Evolutionary conservation across 2,329 filamentous ascomycete genomes (phyloP), one percentile per base, ranked within the genome.

Genomic region (Coniochaeta ligniaria): DNA sequence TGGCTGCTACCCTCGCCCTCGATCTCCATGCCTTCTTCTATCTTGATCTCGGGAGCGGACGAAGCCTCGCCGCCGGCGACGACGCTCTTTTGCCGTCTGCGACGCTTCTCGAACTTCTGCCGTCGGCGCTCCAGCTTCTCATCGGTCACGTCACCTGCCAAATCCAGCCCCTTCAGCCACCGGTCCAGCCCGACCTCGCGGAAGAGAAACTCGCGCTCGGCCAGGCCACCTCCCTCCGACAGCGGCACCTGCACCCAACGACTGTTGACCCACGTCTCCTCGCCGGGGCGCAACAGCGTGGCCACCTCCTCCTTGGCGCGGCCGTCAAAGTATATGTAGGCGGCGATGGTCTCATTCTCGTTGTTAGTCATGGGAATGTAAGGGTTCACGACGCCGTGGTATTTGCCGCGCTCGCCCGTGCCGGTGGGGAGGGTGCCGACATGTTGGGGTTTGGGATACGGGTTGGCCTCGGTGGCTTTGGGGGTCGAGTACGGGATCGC

Each of bases 261-360:
- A 60, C 92, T 97, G 71, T 98, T 99, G 26, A 99, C 96, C 95
- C 95, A 99, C 1, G 95, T 99, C 76, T 99, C 95, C 72, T 98
- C 95, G 26, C 95, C 94, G 14, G 93, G 89, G 60, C 95, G 84
- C 59, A 99, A 80, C 61, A 99, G 79, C 14, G 95, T 99, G 59
- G 95, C 95, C 3, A 99, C 96, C 76, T 99, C 95, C 73, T 99
- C 95, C 74, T 99, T 99, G 63, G 85, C 84, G 64, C 95, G 83
- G 20, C 95, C 95, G 74, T 99, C 95, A 71, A 99, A 99, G 78
- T 99, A 99, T 68, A 99, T 98, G 74, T 99, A 99, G 41, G 94
- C 95, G 35, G 95, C 95, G 68, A 99, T 94, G 16, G 95, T 99
- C 78, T 99, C 95, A 74, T 97, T 96, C 60, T 92, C 89, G 35